Conservation (phyloP, 495 filamentous ascomycete species). For the Entonaema liquescens region DNA sequence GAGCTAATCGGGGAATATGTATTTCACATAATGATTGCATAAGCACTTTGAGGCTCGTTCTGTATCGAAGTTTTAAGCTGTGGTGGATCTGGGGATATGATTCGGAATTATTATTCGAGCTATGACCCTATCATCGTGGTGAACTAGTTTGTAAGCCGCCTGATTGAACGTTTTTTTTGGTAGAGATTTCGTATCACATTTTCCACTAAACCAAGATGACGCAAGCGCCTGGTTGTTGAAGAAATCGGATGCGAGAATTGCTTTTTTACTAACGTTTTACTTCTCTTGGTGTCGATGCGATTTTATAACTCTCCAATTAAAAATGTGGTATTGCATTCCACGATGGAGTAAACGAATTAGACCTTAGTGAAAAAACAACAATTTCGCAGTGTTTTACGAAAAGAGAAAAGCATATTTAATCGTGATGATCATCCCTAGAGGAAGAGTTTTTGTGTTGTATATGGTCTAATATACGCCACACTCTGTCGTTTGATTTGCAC, state of each 20-base stretch:
- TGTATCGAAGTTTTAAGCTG: background rate
- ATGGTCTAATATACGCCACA: background rate
- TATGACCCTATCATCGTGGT: background rate
- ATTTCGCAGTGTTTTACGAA: background rate
- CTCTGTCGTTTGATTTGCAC: background rate
- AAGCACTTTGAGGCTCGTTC: background rate
- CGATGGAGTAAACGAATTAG: background rate
- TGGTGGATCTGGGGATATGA: background rate
- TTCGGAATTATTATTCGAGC: background rate
- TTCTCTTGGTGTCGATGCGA: background rate
- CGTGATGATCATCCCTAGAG: background rate
- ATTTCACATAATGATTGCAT: background rate
- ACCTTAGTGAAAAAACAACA: background rate
- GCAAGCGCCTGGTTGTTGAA: conserved; percentile 6
- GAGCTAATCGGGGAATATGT: background rate
- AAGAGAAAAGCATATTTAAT: background rate
- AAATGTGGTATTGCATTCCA: background rate
- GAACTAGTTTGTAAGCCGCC: background rate
- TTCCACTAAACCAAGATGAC: conserved; percentile 17
- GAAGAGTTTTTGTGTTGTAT: background rate
- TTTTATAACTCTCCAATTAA: background rate
- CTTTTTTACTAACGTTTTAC: background rate
- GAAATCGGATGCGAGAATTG: conserved; percentile 4
- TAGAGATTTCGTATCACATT: conserved; percentile 13
- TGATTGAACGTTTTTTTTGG: conserved; percentile 8